Conservation (phyloP, 495 filamentous ascomycete genomes). For the Trichoderma orchidacearum region DNA sequence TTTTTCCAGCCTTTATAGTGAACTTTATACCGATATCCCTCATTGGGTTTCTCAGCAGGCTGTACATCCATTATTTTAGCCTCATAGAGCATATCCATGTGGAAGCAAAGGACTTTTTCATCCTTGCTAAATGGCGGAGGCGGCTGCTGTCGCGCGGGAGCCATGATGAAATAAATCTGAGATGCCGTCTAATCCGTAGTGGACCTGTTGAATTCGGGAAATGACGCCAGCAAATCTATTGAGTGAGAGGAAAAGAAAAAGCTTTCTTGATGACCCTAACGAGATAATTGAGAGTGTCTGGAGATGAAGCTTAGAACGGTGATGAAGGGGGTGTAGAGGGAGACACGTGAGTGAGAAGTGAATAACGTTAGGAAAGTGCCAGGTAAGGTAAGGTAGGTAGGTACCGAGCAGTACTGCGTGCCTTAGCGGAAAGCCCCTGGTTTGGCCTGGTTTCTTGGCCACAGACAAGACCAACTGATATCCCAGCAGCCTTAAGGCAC, state of each 20-base stretch:
- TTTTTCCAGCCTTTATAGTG: constrained; percentile 99
- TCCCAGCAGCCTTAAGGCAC: background rate
- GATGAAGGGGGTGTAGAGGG: background rate
- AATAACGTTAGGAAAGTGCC: too few relatives aligned
- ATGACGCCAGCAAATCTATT: background rate
- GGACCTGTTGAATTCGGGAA: background rate
- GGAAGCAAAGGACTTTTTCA: constrained; percentile 92
- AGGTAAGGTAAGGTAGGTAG: too few relatives aligned
- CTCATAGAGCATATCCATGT: constrained; percentile 92
- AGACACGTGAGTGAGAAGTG: background rate
- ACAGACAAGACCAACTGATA: background rate
- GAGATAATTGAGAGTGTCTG: background rate
- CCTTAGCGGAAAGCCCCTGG: background rate
- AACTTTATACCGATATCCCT: constrained; percentile 70
- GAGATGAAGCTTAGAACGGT: background rate
- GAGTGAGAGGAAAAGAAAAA: background rate
- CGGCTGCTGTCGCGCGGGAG: constrained; percentile 22
- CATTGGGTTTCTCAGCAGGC: constrained; percentile 54
- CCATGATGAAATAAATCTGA: constrained; percentile 13
- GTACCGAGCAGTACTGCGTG: background rate
- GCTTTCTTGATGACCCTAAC: background rate
- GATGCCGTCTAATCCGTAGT: background rate
- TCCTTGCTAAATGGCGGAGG: constrained; percentile 63
- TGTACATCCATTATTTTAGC: constrained; percentile 80
- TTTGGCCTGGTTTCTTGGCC: background rate